Base-by-base conservation (phyloP, 2,329 filamentous ascomycete species). In the Colletotrichum sansevieriae region DNA sequence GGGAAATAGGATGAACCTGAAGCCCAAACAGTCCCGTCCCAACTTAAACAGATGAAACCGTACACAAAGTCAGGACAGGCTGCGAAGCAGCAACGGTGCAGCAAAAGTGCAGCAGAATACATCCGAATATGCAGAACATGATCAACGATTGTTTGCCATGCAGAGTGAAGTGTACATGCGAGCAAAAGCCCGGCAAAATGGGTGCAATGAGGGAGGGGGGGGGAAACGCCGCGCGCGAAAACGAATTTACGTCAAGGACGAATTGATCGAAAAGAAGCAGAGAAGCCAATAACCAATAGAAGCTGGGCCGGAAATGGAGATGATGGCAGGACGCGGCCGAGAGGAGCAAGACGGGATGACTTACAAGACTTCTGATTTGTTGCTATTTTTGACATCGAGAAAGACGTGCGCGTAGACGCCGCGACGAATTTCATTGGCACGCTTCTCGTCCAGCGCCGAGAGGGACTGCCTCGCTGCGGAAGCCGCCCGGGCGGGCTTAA, bases 331-430 rank as follows among this genome's bases (percentile, higher is more conserved):
- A 61, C 46, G 12, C 8, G 18, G n/a, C 15, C 37, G 15, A 63
- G 39, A 55, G 59, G 60, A 39, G 64, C 39, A 52, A 37, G 63
- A 44, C 55, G 35, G 35, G 35, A 61, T 13, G 66, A 70, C 73
- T 76, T 66, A 75, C 74, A 70, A 70, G 33, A 72, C 72, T n/a
- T 63, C 67, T 59, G 73, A 71, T 71, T 71, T 72, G 55, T 58
- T 64, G 63, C 65, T 68, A 64, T 69, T 71, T 68, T 72, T 73
- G 70, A 71, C 63, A 35, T 70, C 66, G 43, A 67, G 56, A 39
- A 70, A 70, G 51, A 67, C 66, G 49, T 70, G 63, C 41, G 70
- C 64, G 44, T 63, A 68, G 10, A 72, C 54, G 54, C 65, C 65
- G 6, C 52, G 52, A 25, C 72, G 71, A 33, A 73, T 59, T 29